Evolutionary conservation across 1,139 yeast species (phyloP).

Genomic region (Suhomyces kunorum): DNA sequence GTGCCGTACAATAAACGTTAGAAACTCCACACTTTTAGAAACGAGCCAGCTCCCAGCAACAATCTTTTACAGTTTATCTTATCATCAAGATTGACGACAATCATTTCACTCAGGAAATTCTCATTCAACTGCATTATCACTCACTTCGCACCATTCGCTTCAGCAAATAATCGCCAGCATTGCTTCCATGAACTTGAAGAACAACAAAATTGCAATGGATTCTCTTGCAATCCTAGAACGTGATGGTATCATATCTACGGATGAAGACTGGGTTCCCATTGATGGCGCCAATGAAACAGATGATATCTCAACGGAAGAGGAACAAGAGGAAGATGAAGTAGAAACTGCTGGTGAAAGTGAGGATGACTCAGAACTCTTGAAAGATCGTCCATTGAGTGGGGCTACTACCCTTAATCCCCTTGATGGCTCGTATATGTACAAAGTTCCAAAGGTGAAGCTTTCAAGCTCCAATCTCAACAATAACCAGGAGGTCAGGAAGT

Average conservation of each 20-base stretch:
- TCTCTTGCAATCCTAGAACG: slow-evolving; percentile 12
- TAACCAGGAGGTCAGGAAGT: too few relatives aligned
- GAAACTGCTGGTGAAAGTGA: slow-evolving; percentile 7
- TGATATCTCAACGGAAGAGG: slow-evolving; percentile 10
- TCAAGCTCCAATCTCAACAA: neutral
- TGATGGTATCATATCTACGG: slow-evolving; percentile 18
- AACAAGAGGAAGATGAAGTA: slow-evolving; percentile 6
- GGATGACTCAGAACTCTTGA: neutral
- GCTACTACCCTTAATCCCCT: slow-evolving; percentile 5
- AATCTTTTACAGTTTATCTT: too few relatives aligned
- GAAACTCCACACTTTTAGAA: neutral
- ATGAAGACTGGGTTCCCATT: slow-evolving; percentile 14
- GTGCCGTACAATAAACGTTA: neutral
- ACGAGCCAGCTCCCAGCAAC: neutral
- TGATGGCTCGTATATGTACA: slow-evolving; percentile 14
- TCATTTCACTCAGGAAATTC: too few relatives aligned
- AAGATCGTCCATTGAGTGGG: slow-evolving; percentile 1
- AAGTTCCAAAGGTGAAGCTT: slow-evolving; percentile 13
- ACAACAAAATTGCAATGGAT: neutral
- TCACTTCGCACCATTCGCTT: too few relatives aligned
- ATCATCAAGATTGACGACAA: too few relatives aligned
- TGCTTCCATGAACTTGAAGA: slow-evolving; percentile 14
- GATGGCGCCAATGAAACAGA: slow-evolving; percentile 4
- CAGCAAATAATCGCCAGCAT: neutral
- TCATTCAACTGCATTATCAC: too few relatives aligned